Conservation (phyloP, 2,329 filamentous ascomycete species). For the Phialophora tarda region DNA sequence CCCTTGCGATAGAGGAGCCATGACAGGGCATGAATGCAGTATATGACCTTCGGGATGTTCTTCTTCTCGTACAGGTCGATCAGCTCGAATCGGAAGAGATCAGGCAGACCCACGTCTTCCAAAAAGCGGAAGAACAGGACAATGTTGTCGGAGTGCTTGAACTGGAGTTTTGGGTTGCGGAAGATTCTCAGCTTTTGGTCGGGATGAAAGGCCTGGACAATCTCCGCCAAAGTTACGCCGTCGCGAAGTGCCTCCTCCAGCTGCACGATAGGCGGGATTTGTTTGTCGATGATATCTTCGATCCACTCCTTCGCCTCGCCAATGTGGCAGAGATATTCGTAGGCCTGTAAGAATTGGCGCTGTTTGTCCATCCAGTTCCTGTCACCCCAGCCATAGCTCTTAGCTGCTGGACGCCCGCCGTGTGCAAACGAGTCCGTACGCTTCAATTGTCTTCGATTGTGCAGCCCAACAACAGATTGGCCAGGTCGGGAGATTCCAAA, state of each 20-base stretch:
- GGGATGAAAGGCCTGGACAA: conserved; percentile 87
- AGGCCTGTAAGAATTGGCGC: conserved; percentile 92
- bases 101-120: conserved; percentile 87
- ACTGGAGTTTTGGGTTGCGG: conserved; percentile 81
- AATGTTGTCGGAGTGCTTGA: conserved; percentile 96
- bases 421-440: conserved; percentile 62
- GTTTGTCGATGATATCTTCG: conserved; percentile 82
- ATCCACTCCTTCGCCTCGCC: conserved; percentile 99
- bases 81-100: conserved; percentile 94
- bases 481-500: conserved; percentile 77
- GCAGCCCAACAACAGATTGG: conserved; percentile 85
- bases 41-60: conserved; percentile 98
- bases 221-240: conserved; percentile 90
- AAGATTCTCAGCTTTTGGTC: conserved; percentile 81
- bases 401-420: conserved; percentile 55
- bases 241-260: conserved; percentile 90
- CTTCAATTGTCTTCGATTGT: conserved; percentile 82
- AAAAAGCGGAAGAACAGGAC: conserved; percentile 94
- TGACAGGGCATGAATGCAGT: conserved; percentile 95
- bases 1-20: conserved; percentile 97
- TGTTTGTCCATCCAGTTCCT: conserved; percentile 99
- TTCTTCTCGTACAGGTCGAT: conserved; percentile 99
- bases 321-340: conserved; percentile 98
- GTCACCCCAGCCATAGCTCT: conserved; percentile 73
- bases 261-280: conserved; percentile 89